Percentiles rank a stretch among this genome's conserved stretches.
phyloP scores from a whole-genome alignment of 257 asterid genomes.

The Thymus mandschuricus region DNA sequence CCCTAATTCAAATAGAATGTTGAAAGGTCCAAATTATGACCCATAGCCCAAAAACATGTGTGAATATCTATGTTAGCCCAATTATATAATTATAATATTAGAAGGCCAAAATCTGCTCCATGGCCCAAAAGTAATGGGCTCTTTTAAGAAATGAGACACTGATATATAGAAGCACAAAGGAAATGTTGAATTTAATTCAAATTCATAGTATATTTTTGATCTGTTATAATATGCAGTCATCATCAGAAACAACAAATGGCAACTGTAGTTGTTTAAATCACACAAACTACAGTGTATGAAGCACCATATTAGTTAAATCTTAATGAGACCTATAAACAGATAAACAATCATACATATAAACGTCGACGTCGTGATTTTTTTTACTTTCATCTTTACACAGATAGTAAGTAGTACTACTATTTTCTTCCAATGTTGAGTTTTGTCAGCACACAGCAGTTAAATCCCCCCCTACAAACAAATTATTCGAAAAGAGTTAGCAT shows the following conservation, averaged over 20 bases:
- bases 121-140: background rate
- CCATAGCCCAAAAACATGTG: background rate
- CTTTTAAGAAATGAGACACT: background rate
- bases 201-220: constrained; percentile 16
- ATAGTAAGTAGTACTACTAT: background rate
- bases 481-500: constrained; percentile 23
- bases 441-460: constrained; percentile 26
- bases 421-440: constrained; percentile 23
- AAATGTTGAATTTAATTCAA: background rate
- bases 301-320: constrained; percentile 24
- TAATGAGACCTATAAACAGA: constrained; percentile 13
- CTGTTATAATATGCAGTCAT: constrained; percentile 14
- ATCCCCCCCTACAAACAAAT: constrained; percentile 42
- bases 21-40: too few species aligned
- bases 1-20: too few species aligned
- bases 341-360: background rate
- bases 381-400: constrained; percentile 20
- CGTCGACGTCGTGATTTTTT: constrained; percentile 20
- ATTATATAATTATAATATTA: too few species aligned
- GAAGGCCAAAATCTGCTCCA: background rate
- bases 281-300: constrained; percentile 18
- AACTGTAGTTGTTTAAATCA: constrained; percentile 20
- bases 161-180: background rate
- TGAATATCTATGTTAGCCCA: background rate
- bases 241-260: constrained; percentile 26